phyloP scores from a whole-genome alignment of 805 yeast genomes.

The Metschnikowia proteae region DNA sequence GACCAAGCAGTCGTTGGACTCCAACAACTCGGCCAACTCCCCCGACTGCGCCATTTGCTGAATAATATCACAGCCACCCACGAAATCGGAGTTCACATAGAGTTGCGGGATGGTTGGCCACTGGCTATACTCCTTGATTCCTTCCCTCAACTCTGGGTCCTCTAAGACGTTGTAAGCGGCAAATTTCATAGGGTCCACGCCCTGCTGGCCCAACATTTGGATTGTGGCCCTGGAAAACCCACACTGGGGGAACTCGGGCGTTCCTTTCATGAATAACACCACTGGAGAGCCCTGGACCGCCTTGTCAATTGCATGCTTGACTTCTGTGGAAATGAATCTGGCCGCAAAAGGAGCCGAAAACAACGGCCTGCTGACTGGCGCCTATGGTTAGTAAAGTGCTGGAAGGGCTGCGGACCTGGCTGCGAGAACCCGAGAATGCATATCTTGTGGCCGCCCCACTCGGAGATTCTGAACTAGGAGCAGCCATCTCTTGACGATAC shows the following conservation, averaged over 20 bases:
- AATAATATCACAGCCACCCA: constrained; percentile 96
- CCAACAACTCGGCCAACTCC: constrained; percentile 83
- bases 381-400: not conserved
- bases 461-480: no score
- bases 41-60: constrained; percentile 88
- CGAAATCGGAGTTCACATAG: constrained; percentile 83
- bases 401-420: not conserved
- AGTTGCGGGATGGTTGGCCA: constrained; percentile 99
- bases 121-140: constrained; percentile 89
- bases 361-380: not conserved
- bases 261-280: constrained; percentile 96
- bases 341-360: not conserved
- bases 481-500: not conserved
- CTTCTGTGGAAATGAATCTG: constrained; percentile 69
- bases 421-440: no score
- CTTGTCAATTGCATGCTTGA: constrained; percentile 75
- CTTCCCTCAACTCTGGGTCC: constrained; percentile 89
- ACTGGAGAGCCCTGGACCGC: constrained; percentile 91
- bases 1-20: constrained; percentile 70
- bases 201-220: constrained; percentile 89
- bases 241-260: constrained; percentile 96
- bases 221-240: constrained; percentile 96
- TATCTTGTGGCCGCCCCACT: no score
- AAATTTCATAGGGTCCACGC: constrained; percentile 93
- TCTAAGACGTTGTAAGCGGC: constrained; percentile 97